phyloP scores from a whole-genome alignment of 345 rosid genomes.

The Boechera retrofracta region DNA sequence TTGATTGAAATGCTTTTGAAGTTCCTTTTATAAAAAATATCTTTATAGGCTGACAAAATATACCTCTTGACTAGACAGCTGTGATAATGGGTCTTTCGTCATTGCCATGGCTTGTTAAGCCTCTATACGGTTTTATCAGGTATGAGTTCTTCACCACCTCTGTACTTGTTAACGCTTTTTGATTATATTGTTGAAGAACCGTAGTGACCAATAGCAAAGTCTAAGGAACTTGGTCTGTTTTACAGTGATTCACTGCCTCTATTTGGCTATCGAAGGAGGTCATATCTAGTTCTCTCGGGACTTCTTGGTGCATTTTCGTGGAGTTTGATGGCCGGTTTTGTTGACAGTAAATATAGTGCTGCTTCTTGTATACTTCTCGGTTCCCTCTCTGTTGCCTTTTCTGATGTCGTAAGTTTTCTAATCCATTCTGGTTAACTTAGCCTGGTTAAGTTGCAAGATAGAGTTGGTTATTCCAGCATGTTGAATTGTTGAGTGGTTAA shows the following conservation, averaged over 20 bases:
- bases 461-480: background rate
- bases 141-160: conserved; percentile 37
- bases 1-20: conserved; percentile 18
- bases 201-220: background rate
- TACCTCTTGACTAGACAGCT: conserved; percentile 87
- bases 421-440: background rate
- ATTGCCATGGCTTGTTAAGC: conserved; percentile 96
- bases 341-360: conserved; percentile 84
- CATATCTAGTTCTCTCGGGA: conserved; percentile 92
- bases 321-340: conserved; percentile 93
- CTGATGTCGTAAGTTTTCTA: conserved; percentile 77
- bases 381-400: conserved; percentile 96
- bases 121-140: conserved; percentile 95
- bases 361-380: conserved; percentile 88
- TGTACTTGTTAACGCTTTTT: background rate
- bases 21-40: background rate
- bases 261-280: conserved; percentile 96
- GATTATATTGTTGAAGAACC: background rate
- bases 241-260: conserved; percentile 89
- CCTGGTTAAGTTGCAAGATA: background rate
- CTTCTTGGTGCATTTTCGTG: conserved; percentile 97
- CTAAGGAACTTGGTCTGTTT: conserved; percentile 27
- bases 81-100: conserved; percentile 91
- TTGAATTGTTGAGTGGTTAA: background rate
- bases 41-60: conserved; percentile 56